Evolutionary conservation across 805 yeast genomes (phyloP), one percentile per base, ranked within the genome.

Genomic region (Candida parachauliodes): DNA sequence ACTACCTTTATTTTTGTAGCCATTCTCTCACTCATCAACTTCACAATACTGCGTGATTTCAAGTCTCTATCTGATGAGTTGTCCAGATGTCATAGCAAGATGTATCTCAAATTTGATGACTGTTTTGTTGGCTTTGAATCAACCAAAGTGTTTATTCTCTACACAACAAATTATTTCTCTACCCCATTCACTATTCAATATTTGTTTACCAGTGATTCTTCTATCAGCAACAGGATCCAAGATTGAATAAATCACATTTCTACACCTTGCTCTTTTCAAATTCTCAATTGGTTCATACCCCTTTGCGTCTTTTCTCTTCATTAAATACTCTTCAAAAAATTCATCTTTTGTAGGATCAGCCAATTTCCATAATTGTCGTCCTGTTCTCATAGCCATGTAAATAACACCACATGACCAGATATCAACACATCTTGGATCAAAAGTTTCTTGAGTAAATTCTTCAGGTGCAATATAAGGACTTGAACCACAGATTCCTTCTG

Each of bases 351-450:
- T 73, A 7, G 70, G 60, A 41, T 77, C 76, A 2, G 98, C 96
- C 41, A 79, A 65, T 50, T 84, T 79, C 98, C 98, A 91, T 37
- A 93, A 62, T 52, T 91, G 96, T 37, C 96, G 70, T 3, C 98
- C 98, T 0, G 96, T 86, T 50, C 97, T 70, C 91, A 88, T 83
- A 5, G 95, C 94, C 87, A 88, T 82, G 55, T 84, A 88, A 24
- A 88, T 87, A 8, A 88, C 91, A 34, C 95, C 96, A 65, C 95
- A 86, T 0, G 95, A 80, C 96, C 96, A 88, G 25, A 87, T 78
- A 62, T 88, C 96, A 5, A 84, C 83, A 24, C 83, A 73, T 40
- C 95, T 62, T 2, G 94, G 84, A 60, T 88, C 96, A 59, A 85
- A 88, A 51, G 77, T 79, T 27, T 72, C 64, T 42, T 55, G 62